Conservation (phyloP, 176 grass and related monocot species). For the Ananas comosus region DNA sequence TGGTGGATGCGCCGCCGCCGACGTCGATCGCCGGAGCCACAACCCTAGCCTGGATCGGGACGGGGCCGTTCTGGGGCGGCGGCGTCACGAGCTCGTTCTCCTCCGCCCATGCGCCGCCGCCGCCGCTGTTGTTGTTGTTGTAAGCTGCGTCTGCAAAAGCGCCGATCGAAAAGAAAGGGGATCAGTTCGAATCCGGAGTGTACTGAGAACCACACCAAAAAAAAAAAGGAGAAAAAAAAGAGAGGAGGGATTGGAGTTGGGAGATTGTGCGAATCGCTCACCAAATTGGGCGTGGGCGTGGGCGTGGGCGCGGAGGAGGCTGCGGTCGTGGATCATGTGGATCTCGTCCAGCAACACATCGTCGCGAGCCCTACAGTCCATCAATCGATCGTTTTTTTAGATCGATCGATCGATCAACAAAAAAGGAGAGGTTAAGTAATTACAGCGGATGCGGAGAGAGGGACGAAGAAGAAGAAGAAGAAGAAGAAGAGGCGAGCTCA, state of each 20-base stretch:
- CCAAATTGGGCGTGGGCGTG: constrained; percentile 1
- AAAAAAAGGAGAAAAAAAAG: not conserved
- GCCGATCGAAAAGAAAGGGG: no score
- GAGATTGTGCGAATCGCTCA: not conserved
- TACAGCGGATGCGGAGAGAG: not conserved
- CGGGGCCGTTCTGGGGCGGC: not conserved
- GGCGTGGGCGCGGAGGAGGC: not conserved
- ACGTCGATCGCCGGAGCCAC: not conserved
- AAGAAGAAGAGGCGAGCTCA: not conserved
- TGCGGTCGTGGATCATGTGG: constrained; percentile 2
- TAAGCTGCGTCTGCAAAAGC: no score
- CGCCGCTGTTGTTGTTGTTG: no score
- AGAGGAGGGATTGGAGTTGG: not conserved
- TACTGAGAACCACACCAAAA: not conserved
- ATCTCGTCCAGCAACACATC: not conserved
- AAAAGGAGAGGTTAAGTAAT: not conserved
- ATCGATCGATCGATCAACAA: no score
- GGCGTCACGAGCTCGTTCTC: not conserved
- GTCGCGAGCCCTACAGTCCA: not conserved
- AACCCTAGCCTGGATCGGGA: not conserved
- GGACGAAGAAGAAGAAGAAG: not conserved
- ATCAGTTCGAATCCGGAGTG: not conserved
- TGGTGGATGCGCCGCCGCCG: constrained; percentile 19
- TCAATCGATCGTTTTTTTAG: no score
- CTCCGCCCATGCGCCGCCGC: no score